Evolutionary conservation across 2,329 filamentous ascomycete species (phyloP), one percentile per base, ranked within the genome.

Genomic region (Ophiostoma sp.): DNA sequence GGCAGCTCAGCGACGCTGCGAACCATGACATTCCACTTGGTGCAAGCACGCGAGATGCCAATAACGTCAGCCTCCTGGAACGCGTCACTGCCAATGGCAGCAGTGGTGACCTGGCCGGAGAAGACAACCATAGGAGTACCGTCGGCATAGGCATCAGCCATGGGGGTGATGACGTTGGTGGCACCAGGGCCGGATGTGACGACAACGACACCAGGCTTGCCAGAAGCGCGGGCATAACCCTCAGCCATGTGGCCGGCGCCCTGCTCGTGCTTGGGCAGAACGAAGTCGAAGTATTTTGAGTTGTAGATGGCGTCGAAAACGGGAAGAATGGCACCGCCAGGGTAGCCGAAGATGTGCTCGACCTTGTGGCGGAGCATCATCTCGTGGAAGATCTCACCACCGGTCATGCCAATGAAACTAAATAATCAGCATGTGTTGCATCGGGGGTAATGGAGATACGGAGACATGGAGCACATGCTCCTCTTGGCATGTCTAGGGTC

Each of bases 231-330:
- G 70, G 95, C 95, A 79, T 98, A 98, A 69, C 95, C 95, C 81
- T 98, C 90, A 20, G 95, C 95, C 95, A 98, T 99, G 82, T 99
- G 95, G 74, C 95, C 95, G 71, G 95, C 95, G 75, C 95, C 95
- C 82, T 99, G 95, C 83, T 98, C 95, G 82, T 99, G 95, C 81
- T 92, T 89, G 39, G 95, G 95, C 10, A 98, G 88, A 79, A 98
- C 89, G 78, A 99, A 98, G 73, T 97, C 90, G 83, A 98, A 97
- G 81, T 97, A 91, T 83, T 91, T 89, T 71, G 94, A 98, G 84
- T 97, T 97, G 86, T 96, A 96, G 79, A 99, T 98, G 77, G 95
- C 95, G 80, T 99, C 95, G 83, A 97, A 98, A 62, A 98, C 94
- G 76, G 95, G 95, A 48, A 98, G 89, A 81, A 98, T 98, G 74